These are phyloP conservation scores for Moesziomyces globuligerus DNA, from an alignment of 1,284 basidiomycete genomes.

Conservation along the genomic window DNA sequence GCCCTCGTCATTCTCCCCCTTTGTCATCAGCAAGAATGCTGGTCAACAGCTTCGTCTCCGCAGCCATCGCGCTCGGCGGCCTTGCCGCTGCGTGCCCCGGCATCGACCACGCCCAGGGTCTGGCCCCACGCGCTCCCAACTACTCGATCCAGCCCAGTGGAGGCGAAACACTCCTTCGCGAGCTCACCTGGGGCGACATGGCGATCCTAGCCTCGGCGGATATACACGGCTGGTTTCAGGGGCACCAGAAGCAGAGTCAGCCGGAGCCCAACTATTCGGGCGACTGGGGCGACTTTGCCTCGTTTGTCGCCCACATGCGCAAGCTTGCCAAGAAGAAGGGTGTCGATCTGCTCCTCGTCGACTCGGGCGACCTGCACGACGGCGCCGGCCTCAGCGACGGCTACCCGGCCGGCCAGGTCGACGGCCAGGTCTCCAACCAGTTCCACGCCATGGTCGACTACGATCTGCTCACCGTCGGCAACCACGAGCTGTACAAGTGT, in stretches of 20 bases:
- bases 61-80: conserved; percentile 11
- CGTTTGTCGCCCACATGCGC: conserved; percentile 61
- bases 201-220: conserved; percentile 85
- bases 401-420: conserved; percentile 41
- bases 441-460: conserved; percentile 77
- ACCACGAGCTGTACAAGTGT: conserved; percentile 88
- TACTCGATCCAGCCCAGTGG: conserved; percentile 16
- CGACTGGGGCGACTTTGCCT: conserved; percentile 65
- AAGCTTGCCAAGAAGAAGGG: conserved; percentile 52
- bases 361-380: conserved; percentile 63
- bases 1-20: background rate
- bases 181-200: conserved; percentile 79
- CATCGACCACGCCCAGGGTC: conserved; percentile 38
- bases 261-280: conserved; percentile 65
- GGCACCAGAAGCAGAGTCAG: conserved; percentile 61
- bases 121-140: conserved; percentile 16
- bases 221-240: conserved; percentile 72
- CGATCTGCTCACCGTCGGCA: conserved; percentile 85
- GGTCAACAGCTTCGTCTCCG: conserved; percentile 6
- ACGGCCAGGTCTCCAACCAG: conserved; percentile 59
- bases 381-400: conserved; percentile 64
- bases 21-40: conserved; percentile 1
- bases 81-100: conserved; percentile 21
- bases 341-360: conserved; percentile 63
- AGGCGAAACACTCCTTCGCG: conserved; percentile 50